Percentiles rank a stretch among this genome's conserved stretches.
Evolutionary conservation across 1,284 basidiomycete species (phyloP).

Genomic region (Phenoliferia sp.): DNA sequence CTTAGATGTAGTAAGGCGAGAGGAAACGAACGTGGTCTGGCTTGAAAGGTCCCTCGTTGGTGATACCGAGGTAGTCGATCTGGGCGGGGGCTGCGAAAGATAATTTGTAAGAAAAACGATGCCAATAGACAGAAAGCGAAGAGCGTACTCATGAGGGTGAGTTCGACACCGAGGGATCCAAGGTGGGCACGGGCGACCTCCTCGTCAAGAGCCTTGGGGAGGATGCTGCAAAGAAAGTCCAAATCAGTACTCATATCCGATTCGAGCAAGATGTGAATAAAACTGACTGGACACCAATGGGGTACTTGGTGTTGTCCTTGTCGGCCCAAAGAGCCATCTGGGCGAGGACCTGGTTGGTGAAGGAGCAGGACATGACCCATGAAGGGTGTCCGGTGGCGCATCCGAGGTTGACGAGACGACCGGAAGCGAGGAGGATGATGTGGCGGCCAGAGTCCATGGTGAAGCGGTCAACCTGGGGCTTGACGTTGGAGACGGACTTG

Average conservation of each 20-base stretch:
- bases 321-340: conserved; percentile 98
- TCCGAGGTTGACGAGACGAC: conserved; percentile 97
- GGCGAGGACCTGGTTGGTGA: conserved; percentile 96
- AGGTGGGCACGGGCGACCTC: conserved; percentile 97
- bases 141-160: conserved; percentile 52
- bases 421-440: conserved; percentile 95
- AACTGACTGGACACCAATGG: conserved; percentile 71
- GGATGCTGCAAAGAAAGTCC: conserved; percentile 52
- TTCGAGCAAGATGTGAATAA: neutral
- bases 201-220: conserved; percentile 97
- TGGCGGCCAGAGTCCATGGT: conserved; percentile 87
- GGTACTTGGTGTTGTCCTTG: conserved; percentile 74
- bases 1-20: neutral
- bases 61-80: conserved; percentile 88
- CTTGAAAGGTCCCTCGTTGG: conserved; percentile 83
- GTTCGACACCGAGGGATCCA: conserved; percentile 42
- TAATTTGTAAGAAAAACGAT: neutral
- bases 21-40: neutral
- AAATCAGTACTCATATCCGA: neutral
- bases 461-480: conserved; percentile 98
- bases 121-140: neutral
- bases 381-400: conserved; percentile 48
- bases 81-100: conserved; percentile 51
- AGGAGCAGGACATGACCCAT: conserved; percentile 98
- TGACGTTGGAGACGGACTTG: conserved; percentile 79